phyloP scores from a whole-genome alignment of 78 protist species.

The Dictyostelium purpureum region DNA sequence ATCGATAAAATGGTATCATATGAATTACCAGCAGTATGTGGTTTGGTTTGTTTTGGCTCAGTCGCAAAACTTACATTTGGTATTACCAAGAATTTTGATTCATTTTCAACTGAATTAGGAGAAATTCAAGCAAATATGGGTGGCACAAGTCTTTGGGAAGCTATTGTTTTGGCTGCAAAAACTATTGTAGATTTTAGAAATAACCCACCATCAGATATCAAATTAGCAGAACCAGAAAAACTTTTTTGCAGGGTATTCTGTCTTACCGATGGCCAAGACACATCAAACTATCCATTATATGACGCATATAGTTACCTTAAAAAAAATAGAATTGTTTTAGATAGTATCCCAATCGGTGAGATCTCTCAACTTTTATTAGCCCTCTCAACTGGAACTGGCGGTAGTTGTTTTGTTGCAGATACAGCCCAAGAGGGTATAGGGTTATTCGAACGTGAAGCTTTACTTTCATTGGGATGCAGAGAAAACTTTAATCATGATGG shows the following conservation, averaged over 20 bases:
- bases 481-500: slow-evolving; percentile 10
- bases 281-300: background rate
- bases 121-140: background rate
- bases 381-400: slow-evolving; percentile 37
- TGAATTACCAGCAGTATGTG: background rate
- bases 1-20: slow-evolving; percentile 13
- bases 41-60: slow-evolving; percentile 51
- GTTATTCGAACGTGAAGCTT: slow-evolving; percentile 55
- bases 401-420: background rate
- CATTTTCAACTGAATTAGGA: slow-evolving; percentile 45
- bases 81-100: slow-evolving; percentile 27
- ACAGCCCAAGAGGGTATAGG: background rate
- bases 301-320: background rate
- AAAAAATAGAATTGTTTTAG: background rate
- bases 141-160: slow-evolving; percentile 39
- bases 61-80: background rate
- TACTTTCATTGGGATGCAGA: background rate
- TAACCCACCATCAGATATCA: background rate
- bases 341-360: slow-evolving; percentile 38
- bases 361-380: background rate
- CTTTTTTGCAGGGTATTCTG: background rate
- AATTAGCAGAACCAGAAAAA: background rate
- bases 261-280: slow-evolving; percentile 62
- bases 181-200: background rate
- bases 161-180: slow-evolving; percentile 21